These are phyloP conservation scores for Suillus americanus DNA, from an alignment of 768 basidiomycete genomes.

Conservation along the genomic window DNA sequence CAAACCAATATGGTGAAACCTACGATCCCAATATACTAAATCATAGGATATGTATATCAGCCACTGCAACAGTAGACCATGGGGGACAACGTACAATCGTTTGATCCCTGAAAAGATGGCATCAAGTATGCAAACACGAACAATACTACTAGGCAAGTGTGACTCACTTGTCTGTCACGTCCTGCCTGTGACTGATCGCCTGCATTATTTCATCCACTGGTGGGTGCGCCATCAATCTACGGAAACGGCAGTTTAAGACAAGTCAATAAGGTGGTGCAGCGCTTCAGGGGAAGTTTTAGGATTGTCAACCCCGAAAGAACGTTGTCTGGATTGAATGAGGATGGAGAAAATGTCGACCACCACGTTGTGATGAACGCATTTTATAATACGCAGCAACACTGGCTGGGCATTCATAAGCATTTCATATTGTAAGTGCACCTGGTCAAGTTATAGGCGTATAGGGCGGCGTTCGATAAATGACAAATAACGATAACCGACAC, in stretches of 20 bases:
- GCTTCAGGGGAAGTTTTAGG: neutral
- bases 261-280: too few species aligned
- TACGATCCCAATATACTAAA: slow-evolving; percentile 48
- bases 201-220: neutral
- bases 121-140: neutral
- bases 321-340: neutral
- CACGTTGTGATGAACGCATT: neutral
- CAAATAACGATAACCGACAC: too few species aligned
- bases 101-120: neutral
- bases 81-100: neutral
- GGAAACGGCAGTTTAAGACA: neutral
- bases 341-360: too few species aligned
- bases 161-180: neutral
- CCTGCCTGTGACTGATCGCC: neutral
- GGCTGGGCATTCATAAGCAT: neutral
- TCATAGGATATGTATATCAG: neutral
- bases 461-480: too few species aligned
- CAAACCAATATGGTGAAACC: slow-evolving; percentile 49
- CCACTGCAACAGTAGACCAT: neutral
- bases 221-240: neutral
- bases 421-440: too few species aligned
- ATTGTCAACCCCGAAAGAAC: neutral
- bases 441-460: too few species aligned
- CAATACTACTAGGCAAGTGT: neutral
- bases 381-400: neutral